Conservation (phyloP, 2,329 filamentous ascomycete species). For the Kalaharituber pfeilii region DNA sequence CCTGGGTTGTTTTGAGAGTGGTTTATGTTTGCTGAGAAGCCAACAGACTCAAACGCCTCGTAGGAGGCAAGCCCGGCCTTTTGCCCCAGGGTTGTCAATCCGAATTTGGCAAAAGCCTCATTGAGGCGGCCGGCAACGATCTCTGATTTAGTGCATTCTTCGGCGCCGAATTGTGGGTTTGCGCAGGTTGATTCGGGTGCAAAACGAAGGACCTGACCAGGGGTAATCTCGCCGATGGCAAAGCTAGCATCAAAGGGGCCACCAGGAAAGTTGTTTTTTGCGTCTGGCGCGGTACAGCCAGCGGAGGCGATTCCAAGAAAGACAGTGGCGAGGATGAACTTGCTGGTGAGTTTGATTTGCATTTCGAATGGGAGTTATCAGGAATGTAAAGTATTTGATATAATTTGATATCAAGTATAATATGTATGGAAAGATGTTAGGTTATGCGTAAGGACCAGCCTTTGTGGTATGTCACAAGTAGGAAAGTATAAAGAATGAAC, state of each 20-base stretch:
- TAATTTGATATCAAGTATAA: too few relatives aligned
- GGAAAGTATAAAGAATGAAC: too few relatives aligned
- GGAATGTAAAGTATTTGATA: neutral
- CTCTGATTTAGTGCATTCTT: neutral
- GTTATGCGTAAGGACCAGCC: too few relatives aligned
- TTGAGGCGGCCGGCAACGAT: neutral
- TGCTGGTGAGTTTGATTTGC: neutral
- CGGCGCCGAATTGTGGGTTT: neutral
- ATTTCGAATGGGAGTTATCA: neutral
- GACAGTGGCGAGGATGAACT: neutral
- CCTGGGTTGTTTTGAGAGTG: constrained; percentile 40
- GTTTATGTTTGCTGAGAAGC: constrained; percentile 57
- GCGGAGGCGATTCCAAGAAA: neutral
- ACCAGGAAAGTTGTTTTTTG: neutral
- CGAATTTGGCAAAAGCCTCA: neutral
- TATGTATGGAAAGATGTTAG: too few relatives aligned
- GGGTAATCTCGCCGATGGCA: neutral
- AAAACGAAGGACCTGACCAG: neutral
- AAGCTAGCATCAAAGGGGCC: neutral
- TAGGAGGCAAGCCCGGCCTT: constrained; percentile 54
- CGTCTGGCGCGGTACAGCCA: neutral
- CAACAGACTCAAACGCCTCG: constrained; percentile 52
- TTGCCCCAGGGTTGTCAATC: constrained; percentile 37
- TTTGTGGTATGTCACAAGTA: too few relatives aligned
- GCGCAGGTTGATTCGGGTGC: neutral